Conservation (phyloP, 371 early-diverging fungal species). For the Ordospora colligata region DNA sequence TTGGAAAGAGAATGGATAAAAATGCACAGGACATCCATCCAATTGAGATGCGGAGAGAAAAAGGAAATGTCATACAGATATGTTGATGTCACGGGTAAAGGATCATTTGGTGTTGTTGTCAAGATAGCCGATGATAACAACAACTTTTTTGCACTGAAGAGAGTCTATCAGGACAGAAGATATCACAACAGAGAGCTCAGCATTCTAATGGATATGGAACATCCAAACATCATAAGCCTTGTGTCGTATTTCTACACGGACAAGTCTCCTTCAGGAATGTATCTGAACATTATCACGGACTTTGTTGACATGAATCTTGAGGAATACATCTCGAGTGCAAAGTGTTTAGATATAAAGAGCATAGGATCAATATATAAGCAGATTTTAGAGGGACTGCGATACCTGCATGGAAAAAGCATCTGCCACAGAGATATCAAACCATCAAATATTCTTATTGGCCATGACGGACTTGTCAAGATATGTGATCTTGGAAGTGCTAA, state of each 20-base stretch:
- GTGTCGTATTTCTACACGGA: conserved; percentile 42
- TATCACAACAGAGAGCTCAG: conserved; percentile 55
- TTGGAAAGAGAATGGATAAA: conserved; percentile 8
- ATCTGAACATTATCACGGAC: conserved; percentile 51
- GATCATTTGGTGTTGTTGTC: conserved; percentile 56
- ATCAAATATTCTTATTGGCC: conserved; percentile 79
- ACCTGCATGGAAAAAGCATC: conserved; percentile 81
- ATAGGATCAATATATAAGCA: conserved; percentile 68
- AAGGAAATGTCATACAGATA: conserved; percentile 12
- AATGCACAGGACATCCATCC: background rate
- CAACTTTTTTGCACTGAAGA: conserved; percentile 51
- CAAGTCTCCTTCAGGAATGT: conserved; percentile 34
- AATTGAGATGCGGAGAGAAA: background rate
- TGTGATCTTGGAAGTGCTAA: conserved; percentile 97
- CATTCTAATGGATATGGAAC: conserved; percentile 43
- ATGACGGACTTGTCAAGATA: conserved; percentile 61
- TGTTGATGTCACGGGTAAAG: conserved; percentile 52
- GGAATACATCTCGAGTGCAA: conserved; percentile 19
- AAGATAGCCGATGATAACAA: conserved; percentile 23
- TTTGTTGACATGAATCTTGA: conserved; percentile 36
- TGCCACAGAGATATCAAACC: conserved; percentile 93
- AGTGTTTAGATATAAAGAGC: background rate
- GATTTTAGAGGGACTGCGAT: conserved; percentile 73
- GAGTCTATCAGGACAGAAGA: conserved; percentile 47
- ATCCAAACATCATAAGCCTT: conserved; percentile 44